Base-by-base conservation (phyloP, 192 early-diverging fungal genomes). In the Coemansia furcata region DNA sequence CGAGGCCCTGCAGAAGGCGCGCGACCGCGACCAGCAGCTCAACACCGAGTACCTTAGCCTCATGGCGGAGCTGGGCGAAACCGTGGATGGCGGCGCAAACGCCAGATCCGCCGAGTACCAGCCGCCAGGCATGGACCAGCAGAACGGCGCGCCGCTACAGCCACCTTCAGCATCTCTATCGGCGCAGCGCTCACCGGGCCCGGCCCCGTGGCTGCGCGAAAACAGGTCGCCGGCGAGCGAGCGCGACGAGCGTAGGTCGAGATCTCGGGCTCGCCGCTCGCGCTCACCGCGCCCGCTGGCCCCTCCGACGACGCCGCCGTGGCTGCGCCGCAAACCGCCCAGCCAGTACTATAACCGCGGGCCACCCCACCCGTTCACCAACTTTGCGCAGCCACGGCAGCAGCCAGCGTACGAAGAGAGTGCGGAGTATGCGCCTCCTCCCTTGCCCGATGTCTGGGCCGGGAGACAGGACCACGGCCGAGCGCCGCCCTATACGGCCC, bases 41-140 rank as follows among this genome's bases (percentile, higher is more conserved):
- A 95, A 98, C 72, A 84, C 85, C 6, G 95, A 99, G 76, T 97
- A 97, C 64, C 82, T 91, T 57, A 94, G 85, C 63, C 82, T 99
- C 55, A 98, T 99, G 95, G 95, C 94, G 29, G 97, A 99, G 76
- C 76, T 99, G 17, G 93, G 93, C 59, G 92, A 90, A 67, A 65
- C 74, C 11, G 82, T 83, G 26, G 38, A 62, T 15, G 33, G 54
- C 11, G 19, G 54, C 44, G 46, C 59, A 2, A 55, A 36, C 37
- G 63, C 29, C 54, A 17, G 54, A 57, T 57, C 30, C 6, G 54
- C 37, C 43, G 29, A 32, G 14, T 32, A 46, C 21, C 62, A 30
- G 29, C 62, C 29, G 6, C 40, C 62, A 44, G 29, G 54, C 54
- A 10, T 57, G 54, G 30, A 57, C 14, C 54, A 57, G 30, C 54